Conservation (phyloP, 1,139 yeast species). For the Kurtzmaniella quercitrusa region DNA sequence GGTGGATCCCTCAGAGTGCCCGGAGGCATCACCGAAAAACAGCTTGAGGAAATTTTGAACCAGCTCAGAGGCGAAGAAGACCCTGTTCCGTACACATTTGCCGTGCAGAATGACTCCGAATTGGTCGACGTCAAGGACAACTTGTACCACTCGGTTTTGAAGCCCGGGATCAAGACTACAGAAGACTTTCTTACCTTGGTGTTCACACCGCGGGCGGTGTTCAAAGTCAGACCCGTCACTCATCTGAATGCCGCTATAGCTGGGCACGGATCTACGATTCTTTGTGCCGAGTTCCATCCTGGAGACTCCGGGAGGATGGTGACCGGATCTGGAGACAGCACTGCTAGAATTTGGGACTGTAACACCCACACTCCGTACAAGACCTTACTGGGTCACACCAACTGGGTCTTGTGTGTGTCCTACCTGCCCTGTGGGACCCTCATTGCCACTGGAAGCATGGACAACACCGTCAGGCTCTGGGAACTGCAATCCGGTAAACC, state of each 20-base stretch:
- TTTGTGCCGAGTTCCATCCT: conserved; percentile 93
- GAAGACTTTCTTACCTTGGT: conserved; percentile 91
- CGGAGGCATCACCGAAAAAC: conserved; percentile 80
- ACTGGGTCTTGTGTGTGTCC: conserved; percentile 92
- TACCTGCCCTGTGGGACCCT: conserved; percentile 91
- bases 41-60: conserved; percentile 82
- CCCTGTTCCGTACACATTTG: conserved; percentile 86
- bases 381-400: conserved; percentile 78
- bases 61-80: conserved; percentile 72
- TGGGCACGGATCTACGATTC: conserved; percentile 91
- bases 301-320: conserved; percentile 81
- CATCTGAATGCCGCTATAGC: conserved; percentile 89
- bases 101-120: conserved; percentile 43
- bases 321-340: conserved; percentile 95
- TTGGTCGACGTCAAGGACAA: conserved; percentile 74
- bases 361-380: conserved; percentile 87
- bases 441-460: conserved; percentile 97
- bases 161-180: conserved; percentile 83
- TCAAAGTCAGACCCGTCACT: conserved; percentile 88
- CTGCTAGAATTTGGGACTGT: conserved; percentile 98
- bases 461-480: conserved; percentile 84
- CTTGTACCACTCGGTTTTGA: conserved; percentile 71
- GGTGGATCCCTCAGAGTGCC: conserved; percentile 92
- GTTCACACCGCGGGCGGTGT: conserved; percentile 92
- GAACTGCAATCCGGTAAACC: conserved; percentile 71